A percentile compares a stretch with the other conserved stretches of the same genome.
These are phyloP conservation scores for Triangularia setosa DNA, from an alignment of 2,329 filamentous ascomycete species.

Conservation along the genomic window DNA sequence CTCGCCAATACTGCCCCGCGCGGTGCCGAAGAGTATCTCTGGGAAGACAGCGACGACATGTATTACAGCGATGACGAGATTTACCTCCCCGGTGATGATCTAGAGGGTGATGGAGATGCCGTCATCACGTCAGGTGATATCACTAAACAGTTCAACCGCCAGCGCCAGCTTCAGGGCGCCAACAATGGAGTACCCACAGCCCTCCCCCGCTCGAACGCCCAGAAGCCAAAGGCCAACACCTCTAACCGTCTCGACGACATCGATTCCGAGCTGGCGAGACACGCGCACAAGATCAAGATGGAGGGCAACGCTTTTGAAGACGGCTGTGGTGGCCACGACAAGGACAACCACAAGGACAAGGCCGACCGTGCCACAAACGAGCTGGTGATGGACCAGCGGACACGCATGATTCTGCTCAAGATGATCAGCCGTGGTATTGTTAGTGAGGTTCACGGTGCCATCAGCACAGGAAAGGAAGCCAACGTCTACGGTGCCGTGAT, in stretches of 20 bases:
- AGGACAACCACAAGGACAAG: constrained; percentile 71
- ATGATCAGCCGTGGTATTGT: constrained; percentile 92
- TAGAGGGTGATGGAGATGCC: constrained; percentile 52
- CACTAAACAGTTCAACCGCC: constrained; percentile 85
- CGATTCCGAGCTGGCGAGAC: constrained; percentile 75
- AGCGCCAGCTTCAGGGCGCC: constrained; percentile 60
- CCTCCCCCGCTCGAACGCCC: constrained; percentile 69
- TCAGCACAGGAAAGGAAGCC: constrained; percentile 96
- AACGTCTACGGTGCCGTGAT: constrained; percentile 93
- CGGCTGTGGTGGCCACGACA: constrained; percentile 45
- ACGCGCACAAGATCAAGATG: constrained; percentile 81
- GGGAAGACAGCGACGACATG: constrained; percentile 36
- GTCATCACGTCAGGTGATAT: constrained; percentile 66
- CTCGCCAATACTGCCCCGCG: constrained; percentile 29
- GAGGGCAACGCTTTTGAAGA: constrained; percentile 38
- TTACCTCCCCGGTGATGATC: constrained; percentile 39
- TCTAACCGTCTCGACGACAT: constrained; percentile 80
- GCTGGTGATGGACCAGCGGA: constrained; percentile 89
- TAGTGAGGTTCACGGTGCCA: constrained; percentile 87
- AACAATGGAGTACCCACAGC: constrained; percentile 38
- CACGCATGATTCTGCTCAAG: constrained; percentile 90
- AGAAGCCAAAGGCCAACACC: constrained; percentile 77
- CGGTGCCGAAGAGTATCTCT: constrained; percentile 29
- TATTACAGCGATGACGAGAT: constrained; percentile 43
- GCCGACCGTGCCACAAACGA: constrained; percentile 90